phyloP scores from a whole-genome alignment of 768 basidiomycete species.

The Tephrocybe sp. region DNA sequence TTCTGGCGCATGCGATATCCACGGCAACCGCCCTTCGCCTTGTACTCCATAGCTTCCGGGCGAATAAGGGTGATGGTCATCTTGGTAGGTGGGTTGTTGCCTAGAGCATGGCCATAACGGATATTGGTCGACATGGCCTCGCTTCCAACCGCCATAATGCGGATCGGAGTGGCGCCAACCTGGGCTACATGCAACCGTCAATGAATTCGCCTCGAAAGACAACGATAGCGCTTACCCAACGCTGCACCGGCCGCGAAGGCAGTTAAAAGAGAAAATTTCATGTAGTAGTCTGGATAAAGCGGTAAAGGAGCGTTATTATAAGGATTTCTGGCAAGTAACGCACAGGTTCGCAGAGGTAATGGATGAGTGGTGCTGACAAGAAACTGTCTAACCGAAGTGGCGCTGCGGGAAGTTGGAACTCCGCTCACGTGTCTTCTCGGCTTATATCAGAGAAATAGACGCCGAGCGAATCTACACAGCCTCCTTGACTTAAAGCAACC shows the following conservation, averaged over 20 bases:
- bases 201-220: neutral
- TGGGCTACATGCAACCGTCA: constrained; percentile 22
- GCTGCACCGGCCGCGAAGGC: constrained; percentile 35
- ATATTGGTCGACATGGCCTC: constrained; percentile 22
- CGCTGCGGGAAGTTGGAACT: constrained; percentile 13
- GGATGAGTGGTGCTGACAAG: neutral
- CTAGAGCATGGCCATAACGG: constrained; percentile 36
- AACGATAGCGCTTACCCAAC: constrained; percentile 25
- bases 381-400: neutral
- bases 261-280: constrained; percentile 16
- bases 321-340: constrained; percentile 2
- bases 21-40: constrained; percentile 19
- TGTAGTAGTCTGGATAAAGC: constrained; percentile 1
- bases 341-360: constrained; percentile 4
- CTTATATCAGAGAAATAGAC: neutral
- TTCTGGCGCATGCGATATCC: constrained; percentile 44
- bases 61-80: constrained; percentile 15
- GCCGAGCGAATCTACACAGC: neutral
- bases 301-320: constrained; percentile 9
- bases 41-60: constrained; percentile 9
- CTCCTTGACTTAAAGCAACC: neutral
- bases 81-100: constrained; percentile 24
- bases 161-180: constrained; percentile 49
- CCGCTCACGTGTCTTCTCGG: constrained; percentile 7
- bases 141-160: constrained; percentile 34